A percentile compares a stretch with the other conserved stretches of the same genome.
Evolutionary conservation across 345 rosid genomes (phyloP).

Genomic region (Fremontodendron californicum): DNA sequence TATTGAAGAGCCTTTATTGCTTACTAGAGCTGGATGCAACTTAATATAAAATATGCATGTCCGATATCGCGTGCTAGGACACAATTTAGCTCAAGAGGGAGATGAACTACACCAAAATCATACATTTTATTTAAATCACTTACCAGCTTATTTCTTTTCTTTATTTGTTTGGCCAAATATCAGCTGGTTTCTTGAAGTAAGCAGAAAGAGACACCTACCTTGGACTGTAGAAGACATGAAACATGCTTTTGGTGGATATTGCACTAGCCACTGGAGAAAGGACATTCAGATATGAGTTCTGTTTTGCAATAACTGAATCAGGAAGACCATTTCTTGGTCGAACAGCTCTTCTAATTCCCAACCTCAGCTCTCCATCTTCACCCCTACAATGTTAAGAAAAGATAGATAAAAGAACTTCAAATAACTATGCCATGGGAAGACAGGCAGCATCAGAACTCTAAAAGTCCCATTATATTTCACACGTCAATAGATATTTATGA

Average conservation of each 20-base stretch:
- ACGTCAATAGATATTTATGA: neutral
- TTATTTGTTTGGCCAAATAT: neutral
- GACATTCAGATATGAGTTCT: constrained; percentile 40
- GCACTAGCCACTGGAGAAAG: constrained; percentile 68
- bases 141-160: neutral
- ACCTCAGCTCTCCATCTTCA: constrained; percentile 79
- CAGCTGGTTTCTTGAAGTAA: neutral
- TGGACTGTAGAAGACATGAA: constrained; percentile 78
- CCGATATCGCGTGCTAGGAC: neutral
- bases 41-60: neutral
- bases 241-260: constrained; percentile 54
- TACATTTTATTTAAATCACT: neutral
- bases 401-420: constrained; percentile 28
- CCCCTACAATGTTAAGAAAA: constrained; percentile 46
- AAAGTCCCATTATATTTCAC: neutral
- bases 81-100: neutral
- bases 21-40: neutral
- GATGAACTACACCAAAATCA: neutral
- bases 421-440: neutral
- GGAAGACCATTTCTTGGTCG: constrained; percentile 74
- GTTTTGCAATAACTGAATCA: constrained; percentile 50
- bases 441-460: neutral
- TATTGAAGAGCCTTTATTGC: neutral
- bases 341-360: constrained; percentile 85
- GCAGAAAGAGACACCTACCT: constrained; percentile 42